Evolutionary conservation across 2,329 filamentous ascomycete genomes (phyloP), one percentile per base, ranked within the genome.

Genomic region (Stagonosporopsis tanaceti): DNA sequence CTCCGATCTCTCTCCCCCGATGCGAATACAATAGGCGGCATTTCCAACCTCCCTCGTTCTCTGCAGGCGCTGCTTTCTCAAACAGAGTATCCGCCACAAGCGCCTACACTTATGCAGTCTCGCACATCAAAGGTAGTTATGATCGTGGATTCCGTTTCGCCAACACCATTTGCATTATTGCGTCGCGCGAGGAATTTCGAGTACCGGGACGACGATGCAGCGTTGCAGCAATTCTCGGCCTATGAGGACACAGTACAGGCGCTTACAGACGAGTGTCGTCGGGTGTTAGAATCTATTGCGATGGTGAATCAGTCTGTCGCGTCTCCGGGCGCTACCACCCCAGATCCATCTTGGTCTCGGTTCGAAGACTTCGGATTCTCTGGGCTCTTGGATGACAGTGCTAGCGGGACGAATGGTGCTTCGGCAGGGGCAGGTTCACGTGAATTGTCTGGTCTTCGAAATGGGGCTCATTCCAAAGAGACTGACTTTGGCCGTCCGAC

Each of bases 321-420:
- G 89, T 83, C 70, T 82, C 86, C 15, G 88, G 91, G 58, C 46
- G 65, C 53, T 62, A 73, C 53, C 30, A 75, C 64, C 41, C 72
- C 65, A 34, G 93, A 98, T 75, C 91, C 93, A 20, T 96, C 93
- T 0, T 99, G 95, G 95, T 98, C 95, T 15, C 87, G 93, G 47
- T 99, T 99, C 63, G 92, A 97, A 74, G 95, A 97, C 71, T 87
- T 98, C 66, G 95, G 95, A 1, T 99, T 98, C 71, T 87, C 90
- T 4, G 91, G 85, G 58, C 78, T 89, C 0, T 80, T 93, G 22
- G 89, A 93, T 41, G 90, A 92, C 45, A 84, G 89, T 0, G 85
- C 57, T 17, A 61, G 59, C 24, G 64, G 50, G n/a, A 59, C 68
- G 5, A 75, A 74, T 42, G 75, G 73, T 34, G 59, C 62, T 9